Base-by-base conservation (phyloP, 2,329 filamentous ascomycete genomes). In the Neonectria faginata region DNA sequence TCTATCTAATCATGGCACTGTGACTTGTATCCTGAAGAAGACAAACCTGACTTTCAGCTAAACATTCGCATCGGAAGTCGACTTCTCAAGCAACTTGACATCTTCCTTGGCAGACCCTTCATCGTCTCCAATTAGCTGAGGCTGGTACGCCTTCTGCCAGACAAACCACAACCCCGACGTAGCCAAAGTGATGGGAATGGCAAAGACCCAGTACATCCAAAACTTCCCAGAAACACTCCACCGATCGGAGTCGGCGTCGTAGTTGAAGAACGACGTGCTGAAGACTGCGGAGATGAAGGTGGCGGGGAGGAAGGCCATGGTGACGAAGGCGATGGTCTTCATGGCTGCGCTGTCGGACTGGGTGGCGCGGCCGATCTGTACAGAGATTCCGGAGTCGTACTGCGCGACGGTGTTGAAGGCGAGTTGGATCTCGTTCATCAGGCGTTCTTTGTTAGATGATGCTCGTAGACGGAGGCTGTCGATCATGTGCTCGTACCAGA, bases 391-490 rank as follows among this genome's bases (percentile, higher is more conserved):
- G 0, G 81, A 74, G 52, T 84, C 81, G 39, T 80, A 72, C 64
- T 84, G 81, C 0, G 81, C 78, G 0, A 83, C 80, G 0, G 69
- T 76, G 66, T 85, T 81, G 71, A 82, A 85, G 0, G 79, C 71
- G 65, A 90, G 78, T 61, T 88, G 76, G 76, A 90, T 80, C 82
- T 89, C 74, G 77, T 89, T 75, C 74, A 84, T 54, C 71, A 90
- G 77, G 62, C 88, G 67, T 14, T 80, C 75, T 12, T 78, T 77
- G 69, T 81, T 83, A 0, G 82, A 77, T 0, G 65, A 64, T 0
- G 81, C 77, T 12, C 83, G 77, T 11, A 73, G 66, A 2, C 75
- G 75, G 0, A 83, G 73, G 55, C 76, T 79, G 16, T 68, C 64
- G 1, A 81, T 55, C 16, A 80, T 74, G 18, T 78, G 73, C 29